Conservation (phyloP, 2,329 filamentous ascomycete genomes). For the Alternaria conjuncta region DNA sequence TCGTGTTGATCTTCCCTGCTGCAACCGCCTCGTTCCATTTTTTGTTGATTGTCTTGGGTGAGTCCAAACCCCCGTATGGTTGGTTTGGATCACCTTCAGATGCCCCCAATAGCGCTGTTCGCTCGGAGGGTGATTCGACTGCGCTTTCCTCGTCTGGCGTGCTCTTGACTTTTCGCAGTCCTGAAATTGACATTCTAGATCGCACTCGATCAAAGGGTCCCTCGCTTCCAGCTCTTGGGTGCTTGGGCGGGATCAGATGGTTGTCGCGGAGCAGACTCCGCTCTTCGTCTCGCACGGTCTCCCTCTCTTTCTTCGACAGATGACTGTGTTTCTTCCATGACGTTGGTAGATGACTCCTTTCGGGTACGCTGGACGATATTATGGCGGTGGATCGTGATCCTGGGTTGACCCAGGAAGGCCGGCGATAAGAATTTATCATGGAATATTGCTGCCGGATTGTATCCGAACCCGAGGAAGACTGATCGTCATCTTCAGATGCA, state of each 20-base stretch:
- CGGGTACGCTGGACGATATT: conserved; percentile 62
- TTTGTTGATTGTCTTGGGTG: conserved; percentile 53
- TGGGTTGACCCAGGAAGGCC: conserved; percentile 78
- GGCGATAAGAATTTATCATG: conserved; percentile 72
- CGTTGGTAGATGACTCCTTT: conserved; percentile 33
- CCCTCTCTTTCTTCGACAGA: conserved; percentile 60
- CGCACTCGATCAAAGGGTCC: conserved; percentile 33
- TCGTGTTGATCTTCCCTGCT: conserved; percentile 82
- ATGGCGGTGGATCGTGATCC: conserved; percentile 74
- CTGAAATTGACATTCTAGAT: conserved; percentile 37
- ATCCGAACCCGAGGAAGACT: conserved; percentile 54
- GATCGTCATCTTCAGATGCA: conserved; percentile 64
- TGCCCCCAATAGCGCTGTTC: conserved; percentile 56
- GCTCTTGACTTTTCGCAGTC: conserved; percentile 38
- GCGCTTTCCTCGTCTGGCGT: conserved; percentile 41
- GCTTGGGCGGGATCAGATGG: conserved; percentile 62
- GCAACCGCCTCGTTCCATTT: conserved; percentile 73
- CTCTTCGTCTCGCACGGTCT: conserved; percentile 63
- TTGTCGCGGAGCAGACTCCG: conserved; percentile 66
- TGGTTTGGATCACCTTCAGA: conserved; percentile 43
- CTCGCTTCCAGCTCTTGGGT: conserved; percentile 48
- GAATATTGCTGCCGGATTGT: conserved; percentile 55
- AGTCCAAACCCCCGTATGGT: conserved; percentile 57
- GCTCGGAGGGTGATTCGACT: conserved; percentile 48
- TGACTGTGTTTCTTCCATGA: conserved; percentile 48